Evolutionary conservation across 1,139 yeast genomes (phyloP).

Genomic region (Diutina neorugosa): DNA sequence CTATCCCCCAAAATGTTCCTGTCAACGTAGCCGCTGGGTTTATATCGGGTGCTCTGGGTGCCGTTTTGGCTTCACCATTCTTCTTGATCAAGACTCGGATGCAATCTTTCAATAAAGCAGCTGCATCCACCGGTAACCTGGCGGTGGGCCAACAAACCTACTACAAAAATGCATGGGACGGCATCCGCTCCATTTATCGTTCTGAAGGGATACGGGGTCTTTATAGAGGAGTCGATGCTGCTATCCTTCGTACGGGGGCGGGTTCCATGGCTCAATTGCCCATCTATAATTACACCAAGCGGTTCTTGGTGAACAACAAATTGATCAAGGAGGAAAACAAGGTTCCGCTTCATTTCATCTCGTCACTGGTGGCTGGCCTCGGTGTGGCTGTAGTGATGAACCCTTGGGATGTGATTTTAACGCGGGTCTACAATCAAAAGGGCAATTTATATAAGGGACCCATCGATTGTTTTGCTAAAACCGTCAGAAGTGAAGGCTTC

Average conservation of each 20-base stretch:
- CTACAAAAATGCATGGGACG: conserved; percentile 59
- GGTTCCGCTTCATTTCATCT: conserved; percentile 55
- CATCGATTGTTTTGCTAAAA: conserved; percentile 75
- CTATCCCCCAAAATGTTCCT: conserved; percentile 45
- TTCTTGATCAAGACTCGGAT: conserved; percentile 88
- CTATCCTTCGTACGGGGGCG: conserved; percentile 85
- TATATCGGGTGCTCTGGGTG: conserved; percentile 80
- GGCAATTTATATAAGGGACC: conserved; percentile 82
- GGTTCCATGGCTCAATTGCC: conserved; percentile 96
- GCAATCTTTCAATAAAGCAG: conserved; percentile 66
- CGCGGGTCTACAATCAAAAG: conserved; percentile 90
- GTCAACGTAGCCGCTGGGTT: conserved; percentile 78
- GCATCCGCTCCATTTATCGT: conserved; percentile 46
- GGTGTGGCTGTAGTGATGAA: conserved; percentile 79
- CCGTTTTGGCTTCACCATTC: conserved; percentile 80
- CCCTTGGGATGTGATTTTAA: conserved; percentile 92
- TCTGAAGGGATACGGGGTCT: conserved; percentile 70
- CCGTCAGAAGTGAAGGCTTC: conserved; percentile 73
- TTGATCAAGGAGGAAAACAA: conserved; percentile 44
- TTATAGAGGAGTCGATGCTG: conserved; percentile 90
- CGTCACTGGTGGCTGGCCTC: conserved; percentile 75
- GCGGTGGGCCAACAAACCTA: conserved; percentile 88
- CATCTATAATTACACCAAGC: conserved; percentile 72
- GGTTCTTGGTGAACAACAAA: conserved; percentile 35
- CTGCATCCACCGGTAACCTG: conserved; percentile 14